Conservation (phyloP, 164 flowering plant genomes). For the grape (Vitis vinifera) region ASM3070453v1 NC_081808.1:8640501-8641000, state of each 20-base stretch:
- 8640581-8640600: background rate
- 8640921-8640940: too few species aligned
- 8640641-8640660: background rate
- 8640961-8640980: too few species aligned
- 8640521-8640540: background rate
- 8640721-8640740: background rate
- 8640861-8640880: background rate
- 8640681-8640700: background rate
- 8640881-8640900: background rate
- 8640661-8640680: background rate
- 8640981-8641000: too few species aligned
- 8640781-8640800: background rate
- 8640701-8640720: background rate
- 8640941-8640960: too few species aligned
- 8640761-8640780: background rate
- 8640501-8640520: background rate
- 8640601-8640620: background rate
- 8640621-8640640: background rate
- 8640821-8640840: background rate
- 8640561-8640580: background rate
- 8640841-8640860: too few species aligned
- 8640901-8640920: too few species aligned
- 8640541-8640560: background rate
- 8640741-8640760: background rate
- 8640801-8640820: background rate